phyloP scores from a whole-genome alignment of 345 rosid species.

The Trapa incisa region DNA sequence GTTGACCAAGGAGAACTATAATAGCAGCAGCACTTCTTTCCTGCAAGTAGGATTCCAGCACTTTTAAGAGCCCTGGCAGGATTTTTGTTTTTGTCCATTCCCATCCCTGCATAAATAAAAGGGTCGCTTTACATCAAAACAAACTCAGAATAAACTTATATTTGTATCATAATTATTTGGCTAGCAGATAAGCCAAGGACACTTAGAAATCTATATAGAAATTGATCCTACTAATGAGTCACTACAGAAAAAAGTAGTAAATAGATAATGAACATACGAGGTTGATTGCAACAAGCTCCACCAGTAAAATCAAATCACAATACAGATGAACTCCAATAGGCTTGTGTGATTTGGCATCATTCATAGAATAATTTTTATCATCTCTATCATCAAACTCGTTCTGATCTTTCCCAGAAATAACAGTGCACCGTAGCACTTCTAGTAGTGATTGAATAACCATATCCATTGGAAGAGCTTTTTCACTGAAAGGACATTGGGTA shows the following conservation, averaged over 20 bases:
- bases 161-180: too few relatives aligned
- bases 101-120: constrained; percentile 39
- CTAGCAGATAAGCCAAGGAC: too few relatives aligned
- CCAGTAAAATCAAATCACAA: constrained; percentile 40
- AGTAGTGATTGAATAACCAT: constrained; percentile 28
- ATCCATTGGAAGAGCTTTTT: constrained; percentile 39
- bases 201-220: background rate
- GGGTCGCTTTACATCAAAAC: too few relatives aligned
- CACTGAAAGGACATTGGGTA: constrained; percentile 53
- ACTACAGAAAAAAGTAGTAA: background rate
- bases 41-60: constrained; percentile 28
- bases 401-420: constrained; percentile 15
- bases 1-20: constrained; percentile 58
- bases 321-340: constrained; percentile 6
- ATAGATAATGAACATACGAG: constrained; percentile 29
- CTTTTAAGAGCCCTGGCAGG: constrained; percentile 34
- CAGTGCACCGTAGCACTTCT: constrained; percentile 32
- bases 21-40: constrained; percentile 33
- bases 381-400: constrained; percentile 15
- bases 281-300: constrained; percentile 63
- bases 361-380: background rate
- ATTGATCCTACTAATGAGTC: background rate
- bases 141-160: background rate
- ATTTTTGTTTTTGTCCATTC: constrained; percentile 47
- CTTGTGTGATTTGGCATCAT: constrained; percentile 12